These are phyloP conservation scores for Phytophthora uliginosa DNA, from an alignment of 352 stramenopile species.

Conservation along the genomic window DNA sequence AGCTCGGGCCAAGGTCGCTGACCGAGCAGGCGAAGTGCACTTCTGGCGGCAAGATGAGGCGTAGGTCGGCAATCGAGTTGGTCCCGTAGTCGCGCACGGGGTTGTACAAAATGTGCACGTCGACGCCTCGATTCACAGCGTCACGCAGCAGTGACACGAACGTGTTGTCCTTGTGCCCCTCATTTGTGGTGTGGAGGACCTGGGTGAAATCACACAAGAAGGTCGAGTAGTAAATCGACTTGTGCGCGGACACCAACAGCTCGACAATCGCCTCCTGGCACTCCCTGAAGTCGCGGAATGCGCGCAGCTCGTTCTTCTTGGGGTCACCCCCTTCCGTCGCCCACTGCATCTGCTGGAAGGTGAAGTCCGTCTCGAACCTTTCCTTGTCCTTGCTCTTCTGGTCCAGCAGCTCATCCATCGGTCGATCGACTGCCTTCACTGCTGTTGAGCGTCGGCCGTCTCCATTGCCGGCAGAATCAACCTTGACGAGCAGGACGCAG, in stretches of 20 bases:
- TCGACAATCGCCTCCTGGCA: constrained; percentile 72
- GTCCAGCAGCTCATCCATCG: constrained; percentile 38
- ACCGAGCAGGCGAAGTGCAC: constrained; percentile 70
- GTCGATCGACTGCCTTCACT: constrained; percentile 35
- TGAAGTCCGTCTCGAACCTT: constrained; percentile 54
- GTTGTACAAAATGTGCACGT: constrained; percentile 82
- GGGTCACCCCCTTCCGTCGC: constrained; percentile 37
- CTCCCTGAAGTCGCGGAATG: constrained; percentile 68
- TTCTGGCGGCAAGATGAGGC: constrained; percentile 52
- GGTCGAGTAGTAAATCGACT: constrained; percentile 83
- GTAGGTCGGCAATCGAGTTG: constrained; percentile 56
- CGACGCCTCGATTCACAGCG: constrained; percentile 67
- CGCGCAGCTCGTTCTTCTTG: constrained; percentile 36
- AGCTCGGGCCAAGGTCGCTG: constrained; percentile 70
- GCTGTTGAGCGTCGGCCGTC: constrained; percentile 18
- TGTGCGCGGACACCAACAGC: constrained; percentile 60
- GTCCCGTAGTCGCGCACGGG: constrained; percentile 81
- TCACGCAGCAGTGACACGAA: constrained; percentile 70
- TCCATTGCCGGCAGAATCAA: constrained; percentile 31
- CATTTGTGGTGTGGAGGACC: constrained; percentile 42
- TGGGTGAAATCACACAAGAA: constrained; percentile 86
- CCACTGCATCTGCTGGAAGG: constrained; percentile 74
- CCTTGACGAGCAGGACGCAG: constrained; percentile 71
- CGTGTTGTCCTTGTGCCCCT: constrained; percentile 49
- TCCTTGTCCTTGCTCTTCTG: constrained; percentile 23